Conservation (phyloP, 768 basidiomycete genomes). For the Rhodotorula toruloides region DNA sequence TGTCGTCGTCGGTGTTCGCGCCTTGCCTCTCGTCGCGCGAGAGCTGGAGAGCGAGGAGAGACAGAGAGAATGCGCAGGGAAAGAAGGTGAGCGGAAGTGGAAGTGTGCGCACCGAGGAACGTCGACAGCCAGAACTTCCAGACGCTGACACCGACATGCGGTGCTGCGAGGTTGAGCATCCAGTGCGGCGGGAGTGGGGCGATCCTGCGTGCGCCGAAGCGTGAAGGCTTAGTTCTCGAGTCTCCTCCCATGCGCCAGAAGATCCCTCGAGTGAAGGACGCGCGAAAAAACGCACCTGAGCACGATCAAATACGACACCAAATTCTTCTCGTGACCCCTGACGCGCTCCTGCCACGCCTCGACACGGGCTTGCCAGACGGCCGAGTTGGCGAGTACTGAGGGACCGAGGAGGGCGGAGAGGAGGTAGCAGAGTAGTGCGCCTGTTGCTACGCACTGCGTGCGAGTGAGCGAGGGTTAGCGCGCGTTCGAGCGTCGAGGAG, state of each 20-base stretch:
- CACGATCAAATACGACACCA: conserved; percentile 90
- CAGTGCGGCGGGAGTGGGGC: conserved; percentile 86
- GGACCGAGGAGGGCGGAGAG: conserved; percentile 89
- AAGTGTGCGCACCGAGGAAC: conserved; percentile 59
- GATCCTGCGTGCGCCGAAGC: conserved; percentile 55
- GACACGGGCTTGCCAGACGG: conserved; percentile 73
- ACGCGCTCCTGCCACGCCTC: conserved; percentile 79
- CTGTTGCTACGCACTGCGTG: conserved; percentile 69
- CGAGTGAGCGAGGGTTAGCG: background rate
- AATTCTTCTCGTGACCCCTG: conserved; percentile 68
- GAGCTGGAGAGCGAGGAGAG: background rate
- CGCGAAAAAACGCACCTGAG: conserved; percentile 48
- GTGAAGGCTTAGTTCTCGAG: background rate
- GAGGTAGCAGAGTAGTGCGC: conserved; percentile 85
- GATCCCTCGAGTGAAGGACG: background rate
- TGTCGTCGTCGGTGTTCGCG: too few species aligned
- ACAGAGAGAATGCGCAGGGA: background rate
- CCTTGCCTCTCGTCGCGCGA: too few species aligned
- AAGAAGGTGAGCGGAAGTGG: background rate
- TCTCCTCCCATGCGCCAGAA: background rate
- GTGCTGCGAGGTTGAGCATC: conserved; percentile 88
- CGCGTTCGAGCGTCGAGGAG: too few species aligned
- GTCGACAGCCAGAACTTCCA: conserved; percentile 84
- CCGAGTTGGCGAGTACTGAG: conserved; percentile 78
- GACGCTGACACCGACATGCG: conserved; percentile 81